Evolutionary conservation across 2,329 filamentous ascomycete species (phyloP), one percentile per base, ranked within the genome.

Genomic region (Aspergillus sojae): DNA sequence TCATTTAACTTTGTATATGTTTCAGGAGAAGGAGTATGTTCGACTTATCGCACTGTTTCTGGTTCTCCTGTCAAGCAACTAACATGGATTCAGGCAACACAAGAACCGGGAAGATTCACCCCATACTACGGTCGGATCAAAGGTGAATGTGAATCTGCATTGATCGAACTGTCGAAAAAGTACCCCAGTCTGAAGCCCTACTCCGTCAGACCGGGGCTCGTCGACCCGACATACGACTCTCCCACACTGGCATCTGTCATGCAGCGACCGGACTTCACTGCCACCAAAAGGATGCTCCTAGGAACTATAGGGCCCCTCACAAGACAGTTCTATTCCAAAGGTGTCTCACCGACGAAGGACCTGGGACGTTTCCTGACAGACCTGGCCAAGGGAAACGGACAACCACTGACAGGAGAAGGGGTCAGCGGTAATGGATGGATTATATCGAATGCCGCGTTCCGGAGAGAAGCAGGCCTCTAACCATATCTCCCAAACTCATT

Each of bases 1-100:
- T 85, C 87, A 0, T 89, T 93, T 75, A 86, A 86, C 58, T 93
- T 93, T 74, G 82, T 93, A 66, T 90, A 88, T 71, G 84, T 93
- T 34, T 93, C 90, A 0, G 90, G 88, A 0, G 71, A 74, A 55
- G 72, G 72, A 16, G 65, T 67, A 64, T 11, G 65, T 56, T 2
- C 7, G 7, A 19, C 28, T 16, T 28, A 19, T n/a, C 16, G 16
- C 16, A 41, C 5, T 19, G 4, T 4, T n/a, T 41, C 16, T 41
- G 6, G 39, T 16, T 23, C 2, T 7, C 1, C 39, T 11, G 2
- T 41, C 43, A 5, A 11, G 0, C 6, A 21, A 58, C 50, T 48
- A 1, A 34, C 6, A n/a, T 23, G 43, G 9, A 43, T 2, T 11
- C 57, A 67, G 65, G 72, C 72, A 30, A 74, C 72, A 1, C 71